Conservation (phyloP, 2,329 filamentous ascomycete genomes). For the Penicillium sp. region DNA sequence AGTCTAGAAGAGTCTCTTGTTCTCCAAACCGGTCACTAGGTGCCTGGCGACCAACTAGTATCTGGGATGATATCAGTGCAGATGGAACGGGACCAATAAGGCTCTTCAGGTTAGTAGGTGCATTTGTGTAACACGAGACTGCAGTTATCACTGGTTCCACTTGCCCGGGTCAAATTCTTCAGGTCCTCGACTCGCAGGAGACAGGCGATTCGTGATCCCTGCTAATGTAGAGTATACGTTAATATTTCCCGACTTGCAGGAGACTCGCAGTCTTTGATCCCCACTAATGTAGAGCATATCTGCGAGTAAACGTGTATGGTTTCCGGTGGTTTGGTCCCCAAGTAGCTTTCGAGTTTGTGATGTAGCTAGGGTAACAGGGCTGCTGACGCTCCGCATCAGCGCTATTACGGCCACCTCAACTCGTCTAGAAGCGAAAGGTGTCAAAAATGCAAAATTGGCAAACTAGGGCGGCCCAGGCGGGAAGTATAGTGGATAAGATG, state of each 20-base stretch:
- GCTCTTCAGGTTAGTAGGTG: no score
- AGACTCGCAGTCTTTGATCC: no score
- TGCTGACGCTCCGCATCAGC: constrained; percentile 64
- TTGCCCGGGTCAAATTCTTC: neutral
- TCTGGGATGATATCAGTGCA: no score
- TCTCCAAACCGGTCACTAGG: no score
- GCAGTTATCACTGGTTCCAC: neutral
- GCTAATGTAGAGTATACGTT: constrained; percentile 1
- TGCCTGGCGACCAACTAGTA: no score
- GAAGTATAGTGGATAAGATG: constrained; percentile 16
- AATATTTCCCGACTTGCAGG: no score
- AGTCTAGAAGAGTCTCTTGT: no score
- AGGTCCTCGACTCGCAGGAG: neutral
- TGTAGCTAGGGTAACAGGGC: constrained; percentile 30
- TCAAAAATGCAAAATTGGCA: constrained; percentile 7
- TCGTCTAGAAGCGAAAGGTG: constrained; percentile 57
- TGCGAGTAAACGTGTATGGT: neutral
- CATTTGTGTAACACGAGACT: neutral
- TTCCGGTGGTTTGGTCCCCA: neutral
- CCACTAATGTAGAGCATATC: neutral
- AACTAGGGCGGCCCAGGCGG: constrained; percentile 3
- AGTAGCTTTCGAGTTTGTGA: constrained; percentile 23
- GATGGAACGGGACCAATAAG: no score
- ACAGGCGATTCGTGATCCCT: constrained; percentile 1
- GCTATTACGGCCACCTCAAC: constrained; percentile 90